These are phyloP conservation scores for Termitomyces sp. DNA, from an alignment of 768 basidiomycete species.

Conservation along the genomic window DNA sequence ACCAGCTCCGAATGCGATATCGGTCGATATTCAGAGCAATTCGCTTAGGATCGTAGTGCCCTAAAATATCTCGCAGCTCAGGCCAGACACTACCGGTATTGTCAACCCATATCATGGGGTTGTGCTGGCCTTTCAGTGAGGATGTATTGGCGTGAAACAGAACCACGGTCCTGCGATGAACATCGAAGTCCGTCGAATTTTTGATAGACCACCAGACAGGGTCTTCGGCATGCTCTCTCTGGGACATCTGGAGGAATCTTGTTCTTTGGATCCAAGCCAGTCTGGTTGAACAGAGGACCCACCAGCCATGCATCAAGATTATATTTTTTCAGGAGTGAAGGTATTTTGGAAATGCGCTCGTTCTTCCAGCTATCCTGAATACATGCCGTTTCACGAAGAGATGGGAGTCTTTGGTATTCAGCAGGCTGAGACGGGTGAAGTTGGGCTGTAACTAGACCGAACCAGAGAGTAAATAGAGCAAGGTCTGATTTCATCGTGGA, in stretches of 20 bases:
- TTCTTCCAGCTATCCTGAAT: conserved; percentile 36
- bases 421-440: conserved; percentile 26
- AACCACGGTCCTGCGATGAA: conserved; percentile 42
- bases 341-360: conserved; percentile 36
- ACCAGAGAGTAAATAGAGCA: not conserved
- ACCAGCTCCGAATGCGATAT: conserved; percentile 45
- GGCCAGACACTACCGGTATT: conserved; percentile 46
- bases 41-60: conserved; percentile 28
- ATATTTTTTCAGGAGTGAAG: conserved; percentile 36
- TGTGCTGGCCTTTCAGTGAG: conserved; percentile 28
- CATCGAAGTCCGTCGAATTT: conserved; percentile 41
- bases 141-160: conserved; percentile 43
- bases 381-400: conserved; percentile 32
- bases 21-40: conserved; percentile 43
- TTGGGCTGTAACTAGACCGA: conserved; percentile 8
- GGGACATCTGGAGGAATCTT: conserved; percentile 28
- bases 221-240: conserved; percentile 51
- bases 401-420: conserved; percentile 29
- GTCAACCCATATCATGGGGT: conserved; percentile 43
- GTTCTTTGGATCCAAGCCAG: conserved; percentile 13
- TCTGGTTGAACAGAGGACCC: not conserved
- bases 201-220: conserved; percentile 48
- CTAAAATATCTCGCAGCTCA: conserved; percentile 32
- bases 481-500: not conserved
- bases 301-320: conserved; percentile 35